Conservation (phyloP, 805 yeast species). For the Ogataea siamensis region DNA sequence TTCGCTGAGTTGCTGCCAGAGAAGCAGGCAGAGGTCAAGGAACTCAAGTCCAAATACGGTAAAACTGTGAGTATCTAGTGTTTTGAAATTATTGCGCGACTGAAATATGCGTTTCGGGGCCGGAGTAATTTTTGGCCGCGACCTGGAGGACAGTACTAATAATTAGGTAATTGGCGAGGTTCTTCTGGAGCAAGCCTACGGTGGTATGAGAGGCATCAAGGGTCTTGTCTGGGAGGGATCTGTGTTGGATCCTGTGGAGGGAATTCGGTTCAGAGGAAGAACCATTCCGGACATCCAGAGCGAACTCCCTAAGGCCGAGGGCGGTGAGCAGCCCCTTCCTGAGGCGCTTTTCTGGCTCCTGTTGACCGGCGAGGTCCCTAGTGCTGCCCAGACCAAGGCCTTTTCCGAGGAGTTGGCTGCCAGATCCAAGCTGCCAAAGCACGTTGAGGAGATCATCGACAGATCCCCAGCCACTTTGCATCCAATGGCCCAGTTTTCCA, state of each 20-base stretch:
- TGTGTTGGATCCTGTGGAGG: constrained; percentile 79
- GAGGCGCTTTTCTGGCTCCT: constrained; percentile 82
- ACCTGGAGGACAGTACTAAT: constrained; percentile 1
- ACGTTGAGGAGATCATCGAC: constrained; percentile 70
- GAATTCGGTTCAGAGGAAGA: constrained; percentile 81
- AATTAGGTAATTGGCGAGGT: constrained; percentile 67
- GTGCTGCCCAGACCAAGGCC: constrained; percentile 65
- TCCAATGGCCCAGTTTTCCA: constrained; percentile 89
- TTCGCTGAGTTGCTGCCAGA: constrained; percentile 90
- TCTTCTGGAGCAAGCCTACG: constrained; percentile 76
- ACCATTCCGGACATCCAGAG: constrained; percentile 78
- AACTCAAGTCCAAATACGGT: constrained; percentile 89
- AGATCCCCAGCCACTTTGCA: constrained; percentile 72
- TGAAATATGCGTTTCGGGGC: constrained; percentile 8
- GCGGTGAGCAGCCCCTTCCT: constrained; percentile 64
- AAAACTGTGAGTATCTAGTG: constrained; percentile 54
- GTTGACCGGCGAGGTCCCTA: constrained; percentile 80
- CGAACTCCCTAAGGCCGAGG: constrained; percentile 72
- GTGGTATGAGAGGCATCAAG: constrained; percentile 89
- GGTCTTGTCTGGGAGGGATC: constrained; percentile 89
- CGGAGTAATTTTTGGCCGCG: constrained; percentile 6
- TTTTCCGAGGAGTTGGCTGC: constrained; percentile 77
- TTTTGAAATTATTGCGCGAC: not conserved
- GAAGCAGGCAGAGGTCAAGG: constrained; percentile 87
- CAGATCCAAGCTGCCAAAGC: constrained; percentile 73